phyloP scores from a whole-genome alignment of 148 eudicot genomes.

The Amaranthus cruentus region DNA sequence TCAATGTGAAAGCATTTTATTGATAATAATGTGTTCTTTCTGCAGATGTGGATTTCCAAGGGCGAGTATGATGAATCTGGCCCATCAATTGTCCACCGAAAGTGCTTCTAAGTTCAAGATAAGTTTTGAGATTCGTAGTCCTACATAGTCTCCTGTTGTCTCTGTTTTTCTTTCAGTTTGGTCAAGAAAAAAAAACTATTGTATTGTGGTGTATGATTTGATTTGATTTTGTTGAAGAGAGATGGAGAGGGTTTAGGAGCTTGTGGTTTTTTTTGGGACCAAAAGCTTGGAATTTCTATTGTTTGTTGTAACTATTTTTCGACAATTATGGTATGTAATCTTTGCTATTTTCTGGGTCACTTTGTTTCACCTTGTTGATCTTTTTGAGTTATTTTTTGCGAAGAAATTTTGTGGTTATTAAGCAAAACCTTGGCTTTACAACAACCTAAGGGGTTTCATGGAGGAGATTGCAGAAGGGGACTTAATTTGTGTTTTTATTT shows the following conservation, averaged over 20 bases:
- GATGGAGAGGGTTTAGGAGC: constrained; percentile 34
- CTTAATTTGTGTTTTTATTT: neutral
- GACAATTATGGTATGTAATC: constrained; percentile 30
- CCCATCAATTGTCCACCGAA: constrained; percentile 45
- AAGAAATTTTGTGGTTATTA: constrained; percentile 9
- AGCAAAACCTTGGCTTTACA: neutral
- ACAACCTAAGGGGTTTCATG: neutral
- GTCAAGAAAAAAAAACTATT: constrained; percentile 24
- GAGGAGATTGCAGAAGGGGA: constrained; percentile 3
- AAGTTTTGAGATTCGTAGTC: constrained; percentile 31
- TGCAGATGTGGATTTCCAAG: constrained; percentile 48
- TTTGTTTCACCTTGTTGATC: neutral
- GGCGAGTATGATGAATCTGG: constrained; percentile 45
- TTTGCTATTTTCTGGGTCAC: constrained; percentile 32
- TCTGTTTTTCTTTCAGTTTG: constrained; percentile 30
- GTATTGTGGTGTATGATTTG: constrained; percentile 34
- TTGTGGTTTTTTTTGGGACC: constrained; percentile 33
- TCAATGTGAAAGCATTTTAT: neutral
- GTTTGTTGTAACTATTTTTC: constrained; percentile 38
- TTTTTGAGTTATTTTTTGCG: neutral
- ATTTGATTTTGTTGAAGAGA: constrained; percentile 32
- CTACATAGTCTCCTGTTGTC: constrained; percentile 30
- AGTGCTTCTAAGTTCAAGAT: constrained; percentile 40
- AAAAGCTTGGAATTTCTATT: constrained; percentile 26
- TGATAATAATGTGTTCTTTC: constrained; percentile 1